Conservation (phyloP, 345 rosid species). For the Corymbia maculata region DNA sequence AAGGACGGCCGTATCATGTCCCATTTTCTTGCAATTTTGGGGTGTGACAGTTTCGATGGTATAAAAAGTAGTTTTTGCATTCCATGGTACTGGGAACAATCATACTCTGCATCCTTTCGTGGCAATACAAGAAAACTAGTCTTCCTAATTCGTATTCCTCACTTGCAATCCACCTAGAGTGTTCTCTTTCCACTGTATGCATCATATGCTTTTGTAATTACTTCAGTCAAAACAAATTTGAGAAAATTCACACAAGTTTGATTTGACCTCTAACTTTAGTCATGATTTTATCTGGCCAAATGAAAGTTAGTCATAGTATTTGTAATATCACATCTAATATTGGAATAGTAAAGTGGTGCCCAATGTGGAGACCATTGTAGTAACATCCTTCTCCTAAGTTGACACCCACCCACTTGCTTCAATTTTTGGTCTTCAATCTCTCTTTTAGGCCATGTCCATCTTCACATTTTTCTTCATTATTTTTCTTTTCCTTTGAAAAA, state of each 20-base stretch:
- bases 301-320: neutral
- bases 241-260: no score
- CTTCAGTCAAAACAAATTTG: neutral
- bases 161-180: neutral
- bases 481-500: neutral
- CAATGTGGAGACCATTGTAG: no score
- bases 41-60: neutral
- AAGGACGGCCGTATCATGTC: no score
- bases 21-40: no score
- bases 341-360: no score
- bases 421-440: neutral
- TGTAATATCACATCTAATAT: neutral
- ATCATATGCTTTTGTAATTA: neutral
- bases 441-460: neutral
- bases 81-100: neutral
- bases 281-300: neutral
- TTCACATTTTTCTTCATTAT: no score
- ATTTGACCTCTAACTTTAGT: neutral
- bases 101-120: fast-evolving
- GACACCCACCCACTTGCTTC: neutral
- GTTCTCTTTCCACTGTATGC: neutral
- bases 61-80: neutral
- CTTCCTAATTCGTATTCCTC: neutral
- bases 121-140: neutral
- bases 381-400: neutral